Evolutionary conservation across 139 green algal genomes (phyloP), one percentile per base, ranked within the genome.

Genomic region (Picochlorum sp.): DNA sequence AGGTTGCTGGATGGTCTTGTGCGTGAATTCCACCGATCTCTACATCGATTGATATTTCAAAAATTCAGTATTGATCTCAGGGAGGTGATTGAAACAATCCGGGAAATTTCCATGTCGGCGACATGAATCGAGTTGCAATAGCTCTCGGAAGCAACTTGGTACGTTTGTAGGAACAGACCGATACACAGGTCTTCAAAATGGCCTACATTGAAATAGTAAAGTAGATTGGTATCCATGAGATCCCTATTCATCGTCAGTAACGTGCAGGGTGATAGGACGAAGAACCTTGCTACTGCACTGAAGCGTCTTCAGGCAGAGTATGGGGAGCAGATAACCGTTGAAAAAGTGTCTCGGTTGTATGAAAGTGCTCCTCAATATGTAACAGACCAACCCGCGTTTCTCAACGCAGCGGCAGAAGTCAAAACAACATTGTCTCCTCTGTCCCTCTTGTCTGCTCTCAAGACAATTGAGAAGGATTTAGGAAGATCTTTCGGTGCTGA

Each of bases 321-420:
- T 31, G 8, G 23, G 14, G 51, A 16, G 34, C 13, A 59, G 7
- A 59, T 75, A 23, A 75, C 91, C 80, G 70, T 94, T 5, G 30
- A 78, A 16, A 67, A 77, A 11, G 66, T 83, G 67, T 92, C 86
- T 0, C 47, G 77, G 37, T 75, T 97, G 30, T 97, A 95, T 69
- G 87, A 95, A 78, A 96, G 76, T 24, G 71, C 81, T 0, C 77
- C 91, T 2, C 77, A 77, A 23, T 88, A 93, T 65, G 81, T 95
- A 13, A 83, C 75, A 4, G 82, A 97, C 49, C 92, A 98, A 75
- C 80, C 83, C 1, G 21, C 67, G 13, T 97, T 96, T 69, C 65
- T 97, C 0, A 97, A 96, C 56, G 85, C 84, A 6, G 90, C 90
- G 0, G 58, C 95, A 4, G 66, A 86, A 21, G 82, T 77, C 0